These are phyloP conservation scores for Tulasnella sp. DNA, from an alignment of 768 basidiomycete genomes.

Conservation along the genomic window DNA sequence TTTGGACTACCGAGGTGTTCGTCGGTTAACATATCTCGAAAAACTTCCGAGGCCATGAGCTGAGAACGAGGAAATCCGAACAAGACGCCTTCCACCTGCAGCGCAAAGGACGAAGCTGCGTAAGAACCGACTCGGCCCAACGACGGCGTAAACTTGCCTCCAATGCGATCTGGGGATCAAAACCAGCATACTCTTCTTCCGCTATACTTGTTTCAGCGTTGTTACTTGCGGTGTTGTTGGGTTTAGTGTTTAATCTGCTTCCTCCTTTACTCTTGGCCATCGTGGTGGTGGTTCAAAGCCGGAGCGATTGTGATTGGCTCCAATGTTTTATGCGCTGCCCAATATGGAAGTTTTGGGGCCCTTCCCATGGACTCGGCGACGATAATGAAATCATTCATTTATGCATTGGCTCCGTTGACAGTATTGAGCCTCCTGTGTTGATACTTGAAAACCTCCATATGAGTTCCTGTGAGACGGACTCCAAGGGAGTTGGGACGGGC, in stretches of 20 bases:
- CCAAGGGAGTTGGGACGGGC: too few species aligned
- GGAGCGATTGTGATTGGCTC: neutral
- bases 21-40: neutral
- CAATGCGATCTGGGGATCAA: neutral
- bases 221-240: neutral
- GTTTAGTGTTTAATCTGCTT: neutral
- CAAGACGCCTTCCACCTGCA: neutral
- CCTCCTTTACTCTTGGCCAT: neutral
- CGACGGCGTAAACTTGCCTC: neutral
- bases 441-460: too few species aligned
- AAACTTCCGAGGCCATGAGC: constrained; percentile 4
- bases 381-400: too few species aligned
- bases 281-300: neutral
- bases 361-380: too few species aligned
- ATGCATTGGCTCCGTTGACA: too few species aligned
- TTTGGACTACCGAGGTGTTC: neutral
- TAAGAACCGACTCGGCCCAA: neutral
- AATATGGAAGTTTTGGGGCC: too few species aligned
- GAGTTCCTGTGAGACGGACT: too few species aligned
- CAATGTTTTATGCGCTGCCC: too few species aligned
- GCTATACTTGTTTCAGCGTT: neutral
- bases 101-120: neutral
- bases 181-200: neutral
- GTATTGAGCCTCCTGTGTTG: neutral
- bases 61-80: neutral